Conservation (phyloP, 768 basidiomycete genomes). For the Podaxis mareebaensis region DNA sequence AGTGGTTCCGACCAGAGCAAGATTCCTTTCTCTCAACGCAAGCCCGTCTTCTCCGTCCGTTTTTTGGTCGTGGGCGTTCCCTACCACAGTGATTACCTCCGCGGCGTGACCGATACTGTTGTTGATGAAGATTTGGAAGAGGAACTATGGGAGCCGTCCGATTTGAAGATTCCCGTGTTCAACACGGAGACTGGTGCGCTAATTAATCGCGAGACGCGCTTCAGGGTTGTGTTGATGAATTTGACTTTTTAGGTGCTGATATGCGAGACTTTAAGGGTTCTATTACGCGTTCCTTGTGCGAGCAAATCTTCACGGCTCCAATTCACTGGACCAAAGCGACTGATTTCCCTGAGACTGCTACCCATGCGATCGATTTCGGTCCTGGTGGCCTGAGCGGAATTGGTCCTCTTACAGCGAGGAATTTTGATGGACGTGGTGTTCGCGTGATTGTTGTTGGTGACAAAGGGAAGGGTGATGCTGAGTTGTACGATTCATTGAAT, state of each 20-base stretch:
- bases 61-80: conserved; percentile 97
- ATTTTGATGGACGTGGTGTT: conserved; percentile 91
- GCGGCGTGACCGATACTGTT: conserved; percentile 72
- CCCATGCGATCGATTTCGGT: conserved; percentile 96
- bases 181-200: conserved; percentile 88
- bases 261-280: conserved; percentile 69
- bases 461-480: conserved; percentile 83
- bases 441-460: conserved; percentile 91
- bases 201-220: conserved; percentile 15
- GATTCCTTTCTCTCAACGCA: conserved; percentile 90
- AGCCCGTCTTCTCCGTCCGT: conserved; percentile 87
- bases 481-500: conserved; percentile 68
- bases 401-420: conserved; percentile 85
- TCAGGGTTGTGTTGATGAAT: conserved; percentile 20
- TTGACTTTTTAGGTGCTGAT: conserved; percentile 67
- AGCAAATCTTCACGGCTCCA: conserved; percentile 89
- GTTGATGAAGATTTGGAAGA: conserved; percentile 73
- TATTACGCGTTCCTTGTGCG: conserved; percentile 84
- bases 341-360: conserved; percentile 85
- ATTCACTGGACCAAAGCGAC: conserved; percentile 95
- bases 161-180: conserved; percentile 83
- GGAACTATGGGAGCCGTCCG: conserved; percentile 72
- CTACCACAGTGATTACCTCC: conserved; percentile 90
- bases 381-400: conserved; percentile 94
- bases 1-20: conserved; percentile 92